phyloP scores from a whole-genome alignment of 1,284 basidiomycete species.

The Cystobasidium sp. region DNA sequence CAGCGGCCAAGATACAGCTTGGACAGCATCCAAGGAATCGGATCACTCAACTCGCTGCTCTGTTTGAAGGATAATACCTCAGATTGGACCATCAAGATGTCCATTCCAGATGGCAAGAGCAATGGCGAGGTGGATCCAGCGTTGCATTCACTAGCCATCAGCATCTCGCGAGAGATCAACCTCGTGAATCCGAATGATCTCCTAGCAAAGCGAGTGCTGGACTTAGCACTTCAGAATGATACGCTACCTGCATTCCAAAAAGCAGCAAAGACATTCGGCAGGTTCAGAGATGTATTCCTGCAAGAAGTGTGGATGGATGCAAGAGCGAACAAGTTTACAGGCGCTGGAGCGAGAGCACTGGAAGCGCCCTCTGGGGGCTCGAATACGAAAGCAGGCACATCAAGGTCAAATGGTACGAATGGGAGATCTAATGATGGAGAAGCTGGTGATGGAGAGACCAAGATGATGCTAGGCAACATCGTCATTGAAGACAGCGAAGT shows the following conservation, averaged over 20 bases:
- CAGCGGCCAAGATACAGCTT: no score
- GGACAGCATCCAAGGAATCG: neutral
- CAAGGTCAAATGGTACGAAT: conserved; percentile 9
- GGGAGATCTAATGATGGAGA: conserved; percentile 4
- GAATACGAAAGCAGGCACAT: neutral
- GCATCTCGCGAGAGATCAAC: conserved; percentile 67
- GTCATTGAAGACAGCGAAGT: conserved; percentile 44
- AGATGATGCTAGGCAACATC: conserved; percentile 43
- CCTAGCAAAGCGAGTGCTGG: conserved; percentile 75
- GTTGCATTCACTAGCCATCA: conserved; percentile 40
- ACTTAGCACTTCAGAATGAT: conserved; percentile 68
- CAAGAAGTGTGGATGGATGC: conserved; percentile 60
- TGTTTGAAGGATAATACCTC: neutral
- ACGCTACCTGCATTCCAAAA: conserved; percentile 48
- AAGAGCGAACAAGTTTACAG: conserved; percentile 45
- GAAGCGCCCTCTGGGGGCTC: conserved; percentile 27
- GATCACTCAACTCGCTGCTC: neutral
- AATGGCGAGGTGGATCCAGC: conserved; percentile 21
- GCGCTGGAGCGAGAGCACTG: conserved; percentile 44
- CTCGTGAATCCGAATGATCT: conserved; percentile 79
- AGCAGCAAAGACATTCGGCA: conserved; percentile 82
- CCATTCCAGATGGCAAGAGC: neutral
- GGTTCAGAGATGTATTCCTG: conserved; percentile 72
- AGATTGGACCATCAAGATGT: neutral
- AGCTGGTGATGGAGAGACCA: neutral